These are phyloP conservation scores for Olyra latifolia DNA, from an alignment of 176 grass and related monocot genomes.

Conservation along the genomic window DNA sequence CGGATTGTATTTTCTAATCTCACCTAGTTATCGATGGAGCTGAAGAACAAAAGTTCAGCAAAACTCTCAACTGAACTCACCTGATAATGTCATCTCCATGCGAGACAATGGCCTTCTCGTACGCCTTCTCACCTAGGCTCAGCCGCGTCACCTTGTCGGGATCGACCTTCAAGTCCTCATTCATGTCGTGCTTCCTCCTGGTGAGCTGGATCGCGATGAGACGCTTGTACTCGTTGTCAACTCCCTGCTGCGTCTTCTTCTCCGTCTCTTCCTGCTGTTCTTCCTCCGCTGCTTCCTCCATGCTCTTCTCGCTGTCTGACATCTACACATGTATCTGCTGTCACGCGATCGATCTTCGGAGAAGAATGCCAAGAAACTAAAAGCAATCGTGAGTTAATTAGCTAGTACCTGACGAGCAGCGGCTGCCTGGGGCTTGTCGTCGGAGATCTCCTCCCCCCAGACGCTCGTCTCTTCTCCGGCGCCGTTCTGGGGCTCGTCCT, in stretches of 20 bases:
- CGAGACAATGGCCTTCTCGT: constrained; percentile 51
- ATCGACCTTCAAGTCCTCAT: constrained; percentile 51
- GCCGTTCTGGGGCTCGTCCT: constrained; percentile 16
- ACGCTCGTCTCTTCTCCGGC: constrained; percentile 26
- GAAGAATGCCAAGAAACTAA: background rate
- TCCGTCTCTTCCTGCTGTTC: constrained; percentile 39
- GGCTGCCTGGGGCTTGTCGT: constrained; percentile 11
- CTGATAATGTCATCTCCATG: constrained; percentile 61
- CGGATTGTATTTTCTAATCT: background rate
- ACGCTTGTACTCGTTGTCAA: constrained; percentile 51
- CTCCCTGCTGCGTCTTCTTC: constrained; percentile 30
- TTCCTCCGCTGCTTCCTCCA: constrained; percentile 43
- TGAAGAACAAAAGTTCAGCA: background rate
- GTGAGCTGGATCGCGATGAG: constrained; percentile 67
- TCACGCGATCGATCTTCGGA: background rate
- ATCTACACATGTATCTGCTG: background rate
- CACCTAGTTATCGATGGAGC: background rate
- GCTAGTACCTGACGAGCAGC: constrained; percentile 31
- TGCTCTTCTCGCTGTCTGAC: constrained; percentile 12
- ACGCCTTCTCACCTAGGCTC: constrained; percentile 72
- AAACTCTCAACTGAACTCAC: constrained; percentile 11
- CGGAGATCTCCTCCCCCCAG: constrained; percentile 67
- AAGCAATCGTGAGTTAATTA: too few species aligned
- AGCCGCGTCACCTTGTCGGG: constrained; percentile 46
- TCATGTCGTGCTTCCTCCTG: constrained; percentile 64